Conservation (phyloP, 2,329 filamentous ascomycete genomes). For the Aspergillus sp. region DNA sequence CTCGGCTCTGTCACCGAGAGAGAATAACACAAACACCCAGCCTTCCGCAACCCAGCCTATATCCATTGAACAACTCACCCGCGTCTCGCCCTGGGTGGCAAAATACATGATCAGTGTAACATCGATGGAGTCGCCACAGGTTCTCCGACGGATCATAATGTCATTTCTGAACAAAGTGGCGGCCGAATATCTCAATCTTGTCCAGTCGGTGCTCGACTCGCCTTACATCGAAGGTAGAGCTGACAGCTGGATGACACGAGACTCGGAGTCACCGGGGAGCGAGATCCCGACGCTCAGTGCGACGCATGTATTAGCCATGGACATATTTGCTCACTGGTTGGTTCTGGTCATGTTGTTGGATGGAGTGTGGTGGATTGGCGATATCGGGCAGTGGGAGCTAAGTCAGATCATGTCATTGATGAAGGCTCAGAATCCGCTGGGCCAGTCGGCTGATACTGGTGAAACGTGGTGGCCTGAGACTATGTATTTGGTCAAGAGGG, state of each 20-base stretch:
- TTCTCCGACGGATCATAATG: constrained; percentile 40
- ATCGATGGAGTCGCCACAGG: constrained; percentile 30
- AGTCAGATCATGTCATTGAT: constrained; percentile 22
- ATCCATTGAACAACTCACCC: constrained; percentile 6
- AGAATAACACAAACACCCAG: background rate
- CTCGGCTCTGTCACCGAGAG: constrained; percentile 15
- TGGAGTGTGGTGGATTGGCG: constrained; percentile 36
- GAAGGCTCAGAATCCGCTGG: constrained; percentile 13
- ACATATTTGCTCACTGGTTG: constrained; percentile 35
- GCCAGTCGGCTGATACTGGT: constrained; percentile 4
- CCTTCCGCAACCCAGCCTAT: background rate
- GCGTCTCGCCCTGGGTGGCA: constrained; percentile 38
- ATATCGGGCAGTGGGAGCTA: constrained; percentile 27
- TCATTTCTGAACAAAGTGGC: constrained; percentile 44
- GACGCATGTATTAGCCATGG: constrained; percentile 20
- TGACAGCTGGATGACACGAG: constrained; percentile 1
- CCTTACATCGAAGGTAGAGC: constrained; percentile 1
- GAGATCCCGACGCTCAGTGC: constrained; percentile 4
- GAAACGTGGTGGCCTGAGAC: constrained; percentile 27
- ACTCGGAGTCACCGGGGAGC: background rate
- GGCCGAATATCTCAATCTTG: constrained; percentile 31
- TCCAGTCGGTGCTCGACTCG: constrained; percentile 33
- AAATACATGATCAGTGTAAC: constrained; percentile 38
- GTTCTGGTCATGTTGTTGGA: constrained; percentile 31
- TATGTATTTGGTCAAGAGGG: constrained; percentile 20